Evolutionary conservation across 2,329 filamentous ascomycete genomes (phyloP).

Genomic region (Amylocarpus encephaloides): DNA sequence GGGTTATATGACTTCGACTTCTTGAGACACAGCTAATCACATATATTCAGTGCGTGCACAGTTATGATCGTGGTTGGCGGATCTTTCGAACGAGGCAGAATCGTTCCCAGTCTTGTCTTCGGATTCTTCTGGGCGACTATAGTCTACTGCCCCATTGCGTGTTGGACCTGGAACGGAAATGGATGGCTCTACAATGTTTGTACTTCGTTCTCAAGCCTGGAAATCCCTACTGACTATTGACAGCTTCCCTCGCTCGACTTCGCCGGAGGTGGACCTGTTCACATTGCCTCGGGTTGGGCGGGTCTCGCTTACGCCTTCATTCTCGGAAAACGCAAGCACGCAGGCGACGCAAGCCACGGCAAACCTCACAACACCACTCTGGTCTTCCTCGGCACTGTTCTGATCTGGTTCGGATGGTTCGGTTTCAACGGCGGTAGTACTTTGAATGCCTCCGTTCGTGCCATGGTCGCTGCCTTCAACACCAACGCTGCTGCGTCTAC

Average conservation of each 20-base stretch:
- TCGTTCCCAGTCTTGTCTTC: slow-evolving; percentile 58
- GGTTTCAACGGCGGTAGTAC: slow-evolving; percentile 47
- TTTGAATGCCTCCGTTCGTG: slow-evolving; percentile 45
- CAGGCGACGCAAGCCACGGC: slow-evolving; percentile 41
- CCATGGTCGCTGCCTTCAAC: slow-evolving; percentile 51
- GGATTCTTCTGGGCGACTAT: slow-evolving; percentile 58
- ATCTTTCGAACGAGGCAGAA: slow-evolving; percentile 52
- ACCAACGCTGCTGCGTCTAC: slow-evolving; percentile 52
- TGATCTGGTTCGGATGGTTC: slow-evolving; percentile 60
- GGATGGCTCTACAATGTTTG: slow-evolving; percentile 51
- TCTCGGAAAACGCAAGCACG: slow-evolving; percentile 50
- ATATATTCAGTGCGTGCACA: slow-evolving; percentile 38
- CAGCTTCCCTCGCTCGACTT: slow-evolving; percentile 40
- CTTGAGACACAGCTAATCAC: not conserved
- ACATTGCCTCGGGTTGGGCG: slow-evolving; percentile 57
- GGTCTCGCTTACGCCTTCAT: slow-evolving; percentile 58
- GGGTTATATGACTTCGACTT: slow-evolving; percentile 21
- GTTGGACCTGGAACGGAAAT: slow-evolving; percentile 62
- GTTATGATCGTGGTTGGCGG: slow-evolving; percentile 61
- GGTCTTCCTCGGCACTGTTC: slow-evolving; percentile 56
- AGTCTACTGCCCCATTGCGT: slow-evolving; percentile 58
- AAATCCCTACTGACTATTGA: not conserved
- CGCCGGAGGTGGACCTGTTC: slow-evolving; percentile 48
- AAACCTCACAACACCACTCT: slow-evolving; percentile 58
- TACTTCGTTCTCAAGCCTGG: not conserved